Percentiles rank a stretch among this genome's conserved stretches.
These are phyloP conservation scores for Colletotrichum gigasporum DNA, from an alignment of 2,329 filamentous ascomycete genomes.

Conservation along the genomic window DNA sequence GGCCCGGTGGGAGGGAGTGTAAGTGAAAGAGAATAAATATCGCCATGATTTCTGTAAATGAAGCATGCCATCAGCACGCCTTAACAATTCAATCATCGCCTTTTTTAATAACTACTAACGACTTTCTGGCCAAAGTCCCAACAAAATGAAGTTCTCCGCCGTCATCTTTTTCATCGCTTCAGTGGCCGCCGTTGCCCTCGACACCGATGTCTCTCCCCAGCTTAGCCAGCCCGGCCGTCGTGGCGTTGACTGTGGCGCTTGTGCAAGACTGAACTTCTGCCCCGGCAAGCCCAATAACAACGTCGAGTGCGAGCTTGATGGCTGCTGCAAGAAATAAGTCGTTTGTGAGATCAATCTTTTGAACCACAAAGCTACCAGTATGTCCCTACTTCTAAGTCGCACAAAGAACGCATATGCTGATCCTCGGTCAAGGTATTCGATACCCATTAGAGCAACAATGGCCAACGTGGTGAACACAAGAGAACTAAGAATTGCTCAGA, in stretches of 20 bases:
- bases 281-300: slow-evolving; percentile 24
- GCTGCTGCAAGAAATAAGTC: slow-evolving; percentile 14
- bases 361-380: background rate
- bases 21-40: slow-evolving; percentile 3
- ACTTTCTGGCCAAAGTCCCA: slow-evolving; percentile 12
- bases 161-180: slow-evolving; percentile 17
- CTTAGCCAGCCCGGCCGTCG: slow-evolving; percentile 24
- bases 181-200: slow-evolving; percentile 21
- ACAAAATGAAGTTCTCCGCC: slow-evolving; percentile 21
- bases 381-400: background rate
- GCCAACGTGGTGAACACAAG: no score
- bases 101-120: background rate
- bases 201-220: slow-evolving; percentile 7
- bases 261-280: slow-evolving; percentile 18
- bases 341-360: background rate
- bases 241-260: slow-evolving; percentile 18
- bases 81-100: background rate
- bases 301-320: slow-evolving; percentile 20
- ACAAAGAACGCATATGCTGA: no score
- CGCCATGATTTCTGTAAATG: background rate
- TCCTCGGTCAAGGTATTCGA: no score
- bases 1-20: background rate
- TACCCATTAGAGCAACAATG: no score
- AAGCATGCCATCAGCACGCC: background rate
- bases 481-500: no score